Percentiles rank a stretch among this genome's conserved stretches.
Evolutionary conservation across 192 early-diverging fungal species (phyloP).

Genomic region (Coemansia sp.): DNA sequence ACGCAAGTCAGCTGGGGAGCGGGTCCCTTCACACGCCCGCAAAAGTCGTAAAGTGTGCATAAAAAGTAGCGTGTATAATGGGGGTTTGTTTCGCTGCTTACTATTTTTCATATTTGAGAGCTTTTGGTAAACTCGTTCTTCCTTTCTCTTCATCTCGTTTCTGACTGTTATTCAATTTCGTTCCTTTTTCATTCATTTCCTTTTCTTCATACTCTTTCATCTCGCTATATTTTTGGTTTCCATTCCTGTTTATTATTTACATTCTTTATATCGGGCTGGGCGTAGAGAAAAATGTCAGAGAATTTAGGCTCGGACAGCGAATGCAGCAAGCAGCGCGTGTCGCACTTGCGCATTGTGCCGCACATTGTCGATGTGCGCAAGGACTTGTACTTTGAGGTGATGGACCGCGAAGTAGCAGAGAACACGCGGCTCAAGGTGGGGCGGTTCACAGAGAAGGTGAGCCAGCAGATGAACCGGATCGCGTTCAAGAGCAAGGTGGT

Average conservation of each 20-base stretch:
- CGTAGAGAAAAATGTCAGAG: neutral
- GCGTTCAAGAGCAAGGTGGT: slow-evolving; percentile 94
- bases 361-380: slow-evolving; percentile 57
- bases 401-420: slow-evolving; percentile 64
- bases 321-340: slow-evolving; percentile 18
- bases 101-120: slow-evolving; percentile 1
- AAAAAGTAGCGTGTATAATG: neutral
- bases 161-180: slow-evolving; percentile 8
- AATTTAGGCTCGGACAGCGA: neutral
- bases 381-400: slow-evolving; percentile 62
- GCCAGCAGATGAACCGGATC: slow-evolving; percentile 64
- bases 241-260: no score
- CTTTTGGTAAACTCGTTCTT: neutral
- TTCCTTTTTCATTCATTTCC: slow-evolving; percentile 1
- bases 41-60: neutral
- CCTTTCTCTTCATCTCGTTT: slow-evolving; percentile 10
- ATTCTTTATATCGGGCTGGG: no score
- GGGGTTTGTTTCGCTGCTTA: slow-evolving; percentile 7
- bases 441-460: slow-evolving; percentile 69
- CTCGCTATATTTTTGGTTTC: no score
- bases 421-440: slow-evolving; percentile 68
- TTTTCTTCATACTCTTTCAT: slow-evolving; percentile 3
- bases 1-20: neutral
- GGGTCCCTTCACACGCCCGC: neutral
- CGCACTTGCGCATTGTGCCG: slow-evolving; percentile 59